Evolutionary conservation across 2,329 filamentous ascomycete species (phyloP), one percentile per base, ranked within the genome.

Genomic region (Camptophora hylomeconis): DNA sequence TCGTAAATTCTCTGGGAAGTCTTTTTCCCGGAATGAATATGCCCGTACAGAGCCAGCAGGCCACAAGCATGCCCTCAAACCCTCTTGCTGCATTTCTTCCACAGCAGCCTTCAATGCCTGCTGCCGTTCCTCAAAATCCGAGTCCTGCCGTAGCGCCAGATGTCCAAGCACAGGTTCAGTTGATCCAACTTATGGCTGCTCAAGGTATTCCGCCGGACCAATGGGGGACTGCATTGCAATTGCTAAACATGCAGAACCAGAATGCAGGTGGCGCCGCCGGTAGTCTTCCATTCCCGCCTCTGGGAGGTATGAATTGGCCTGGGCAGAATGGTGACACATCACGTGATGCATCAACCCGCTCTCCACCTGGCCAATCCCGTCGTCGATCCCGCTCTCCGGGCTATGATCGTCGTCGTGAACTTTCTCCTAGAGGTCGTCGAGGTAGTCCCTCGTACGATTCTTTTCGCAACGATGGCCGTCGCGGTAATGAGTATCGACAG

Each of bases 311-410:
- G 31, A 45, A 48, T 26, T 58, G 55, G 53, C 49, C 43, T 28
- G 44, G 44, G 31, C 51, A 46, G 38, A 53, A 56, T 21, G 54
- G 58, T 39, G 56, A 57, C 46, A 61, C 55, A 50, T 56, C 60
- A 31, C 56, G 56, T 36, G 52, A 54, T 45, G 67, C 74, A 33
- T 62, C 61, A 45, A 56, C 65, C 50, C 70, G 75, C 50, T 82
- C 78, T 18, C 76, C 74, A 11, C 62, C 63, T 36, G 61, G 65
- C 27, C 53, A 56, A 35, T 68, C 68, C 45, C 72, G 80, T 33
- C 83, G 79, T 35, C 72, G 84, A 29, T 87, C 80, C 17, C 73
- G 80, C 20, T 92, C 84, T 40, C 81, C 84, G 28, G 75, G 76
- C 33, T 77, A 74, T 47, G 72, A 72, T 42, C 80, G 79, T 65